phyloP scores from a whole-genome alignment of 1,139 yeast genomes.

The Entelexis paramagnoliae region DNA sequence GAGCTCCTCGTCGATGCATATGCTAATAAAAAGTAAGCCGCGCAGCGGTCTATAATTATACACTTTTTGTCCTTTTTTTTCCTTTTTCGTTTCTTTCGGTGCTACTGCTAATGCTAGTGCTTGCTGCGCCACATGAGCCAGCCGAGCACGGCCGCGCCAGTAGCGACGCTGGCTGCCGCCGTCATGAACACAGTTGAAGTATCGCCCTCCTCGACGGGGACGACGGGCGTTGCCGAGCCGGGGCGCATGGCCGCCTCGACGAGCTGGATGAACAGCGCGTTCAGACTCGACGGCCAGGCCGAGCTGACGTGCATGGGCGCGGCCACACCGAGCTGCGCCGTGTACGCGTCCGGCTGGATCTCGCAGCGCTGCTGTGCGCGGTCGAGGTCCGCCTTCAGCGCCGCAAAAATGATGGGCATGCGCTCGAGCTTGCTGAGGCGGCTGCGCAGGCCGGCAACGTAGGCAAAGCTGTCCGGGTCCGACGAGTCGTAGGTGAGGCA shows the following conservation, averaged over 20 bases:
- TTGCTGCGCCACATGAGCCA: slow-evolving; percentile 9
- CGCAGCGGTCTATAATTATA: not conserved
- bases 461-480: slow-evolving; percentile 88
- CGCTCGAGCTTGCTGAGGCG: slow-evolving; percentile 51
- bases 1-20: slow-evolving; percentile 53
- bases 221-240: slow-evolving; percentile 65
- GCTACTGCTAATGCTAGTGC: not conserved
- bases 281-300: slow-evolving; percentile 75
- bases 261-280: slow-evolving; percentile 73
- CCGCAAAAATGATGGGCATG: slow-evolving; percentile 79
- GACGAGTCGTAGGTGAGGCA: slow-evolving; percentile 89
- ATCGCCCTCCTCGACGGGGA: slow-evolving; percentile 32
- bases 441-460: slow-evolving; percentile 56
- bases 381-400: slow-evolving; percentile 87
- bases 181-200: slow-evolving; percentile 5
- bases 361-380: slow-evolving; percentile 86
- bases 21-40: not conserved
- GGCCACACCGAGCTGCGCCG: slow-evolving; percentile 53
- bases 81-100: too few species aligned
- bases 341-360: slow-evolving; percentile 77
- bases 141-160: not conserved
- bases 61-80: not conserved
- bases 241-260: slow-evolving; percentile 86
- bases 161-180: slow-evolving; percentile 1
- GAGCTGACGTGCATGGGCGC: slow-evolving; percentile 85